Evolutionary conservation across 148 eudicot genomes (phyloP), one percentile per base, ranked within the genome.

Genomic region (Rhododendron mucronatum): DNA sequence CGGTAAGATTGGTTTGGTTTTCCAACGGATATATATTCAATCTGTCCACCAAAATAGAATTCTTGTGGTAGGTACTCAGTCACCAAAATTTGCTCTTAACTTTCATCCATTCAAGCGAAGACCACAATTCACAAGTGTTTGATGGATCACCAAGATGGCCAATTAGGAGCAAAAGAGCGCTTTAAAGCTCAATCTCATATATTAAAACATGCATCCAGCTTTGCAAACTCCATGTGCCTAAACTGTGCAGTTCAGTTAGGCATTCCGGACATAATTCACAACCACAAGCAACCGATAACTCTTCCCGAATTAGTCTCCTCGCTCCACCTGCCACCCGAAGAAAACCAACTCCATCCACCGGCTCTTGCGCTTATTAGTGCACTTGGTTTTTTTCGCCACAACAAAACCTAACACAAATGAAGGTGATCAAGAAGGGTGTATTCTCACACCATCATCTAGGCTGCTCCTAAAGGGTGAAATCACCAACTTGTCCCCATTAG

Each of bases 231-330:
- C 53, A 7, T 47, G 16, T 79, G 82, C 28, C 57, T 79, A 15
- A 48, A n/a, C 7, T 47, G 33, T 48, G 82, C 82, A 47, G 50
- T 47, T 55, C 69, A 55, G 26, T 44, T 81, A 33, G 83, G 83
- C 44, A 81, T 81, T 30, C 83, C 83, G 10, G 71, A 81, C 83
- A 20, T 9, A 81, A 81, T 81, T 21, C 83, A 81, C 83, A 30
- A 57, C 45, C 83, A 81, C n/a, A 35, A 33, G 26, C 83, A 81
- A 3, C 83, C 71, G 15, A 81, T 81, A 10, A 30, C 83, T 55
- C 83, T 53, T 20, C 83, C 83, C 1, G 28, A 81, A 12, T 20
- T 81, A 28, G 71, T 81, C 26, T 53, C 83, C 9, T 23, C 28
- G 9, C 83, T 81, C 26, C 83, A 81, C 59, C 69, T 81, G 7